These are phyloP conservation scores for Ogataea nakhonphanomensis DNA, from an alignment of 805 yeast species.

Conservation along the genomic window DNA sequence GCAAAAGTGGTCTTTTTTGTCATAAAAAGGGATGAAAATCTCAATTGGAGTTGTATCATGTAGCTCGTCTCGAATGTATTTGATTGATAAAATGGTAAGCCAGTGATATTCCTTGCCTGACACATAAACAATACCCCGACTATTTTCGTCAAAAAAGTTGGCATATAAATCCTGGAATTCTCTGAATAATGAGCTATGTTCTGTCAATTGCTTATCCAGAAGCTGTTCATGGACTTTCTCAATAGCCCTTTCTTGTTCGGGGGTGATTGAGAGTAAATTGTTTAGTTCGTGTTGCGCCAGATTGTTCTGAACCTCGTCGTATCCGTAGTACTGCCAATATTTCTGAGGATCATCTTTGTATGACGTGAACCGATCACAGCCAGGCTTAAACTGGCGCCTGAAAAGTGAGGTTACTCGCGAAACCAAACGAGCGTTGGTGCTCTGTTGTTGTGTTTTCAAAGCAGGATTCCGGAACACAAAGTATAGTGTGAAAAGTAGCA, in stretches of 20 bases:
- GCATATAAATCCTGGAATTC: constrained; percentile 10
- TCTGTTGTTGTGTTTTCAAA: constrained; percentile 15
- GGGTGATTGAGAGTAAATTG: constrained; percentile 21
- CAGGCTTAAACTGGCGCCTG: constrained; percentile 16
- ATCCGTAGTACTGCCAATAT: constrained; percentile 34
- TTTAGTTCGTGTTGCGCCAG: constrained; percentile 21
- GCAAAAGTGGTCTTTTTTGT: constrained; percentile 44
- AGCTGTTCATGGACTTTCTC: constrained; percentile 20
- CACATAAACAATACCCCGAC: constrained; percentile 30
- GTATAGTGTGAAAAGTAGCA: constrained; percentile 4
- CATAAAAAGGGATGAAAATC: constrained; percentile 43
- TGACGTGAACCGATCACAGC: constrained; percentile 26
- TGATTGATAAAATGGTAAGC: constrained; percentile 31
- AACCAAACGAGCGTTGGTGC: constrained; percentile 13
- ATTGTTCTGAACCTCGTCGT: constrained; percentile 22
- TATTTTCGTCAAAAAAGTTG: constrained; percentile 12
- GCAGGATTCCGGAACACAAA: constrained; percentile 7
- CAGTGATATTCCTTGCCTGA: constrained; percentile 30
- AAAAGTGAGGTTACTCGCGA: constrained; percentile 16
- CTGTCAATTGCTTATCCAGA: constrained; percentile 16
- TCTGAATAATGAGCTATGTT: constrained; percentile 14
- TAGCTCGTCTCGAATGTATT: constrained; percentile 28
- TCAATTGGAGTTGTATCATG: constrained; percentile 41
- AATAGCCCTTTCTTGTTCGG: constrained; percentile 26
- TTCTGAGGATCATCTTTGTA: constrained; percentile 20